A percentile compares a stretch with the other conserved stretches of the same genome.
phyloP scores from a whole-genome alignment of 805 yeast species.

The Saccharomycopsis babjevae region DNA sequence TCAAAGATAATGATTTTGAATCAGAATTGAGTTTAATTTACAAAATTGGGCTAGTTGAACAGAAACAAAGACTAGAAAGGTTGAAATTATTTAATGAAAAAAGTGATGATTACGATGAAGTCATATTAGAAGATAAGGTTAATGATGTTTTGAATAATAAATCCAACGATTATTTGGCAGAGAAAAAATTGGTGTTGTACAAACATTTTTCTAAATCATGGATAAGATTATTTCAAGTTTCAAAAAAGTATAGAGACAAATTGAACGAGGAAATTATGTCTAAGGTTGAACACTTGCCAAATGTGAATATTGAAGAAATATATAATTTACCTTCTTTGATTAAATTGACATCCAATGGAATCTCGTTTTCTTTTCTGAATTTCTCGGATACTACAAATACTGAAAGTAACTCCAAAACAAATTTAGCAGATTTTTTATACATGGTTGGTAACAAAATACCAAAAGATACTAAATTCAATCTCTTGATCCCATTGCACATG shows the following conservation, averaged over 20 bases:
- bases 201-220: slow-evolving; percentile 34
- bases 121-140: background rate
- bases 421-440: slow-evolving; percentile 28
- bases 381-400: background rate
- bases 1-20: slow-evolving; percentile 62
- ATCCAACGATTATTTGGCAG: slow-evolving; percentile 22
- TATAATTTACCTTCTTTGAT: slow-evolving; percentile 4
- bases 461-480: slow-evolving; percentile 39
- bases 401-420: background rate
- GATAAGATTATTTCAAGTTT: slow-evolving; percentile 27
- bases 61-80: slow-evolving; percentile 38
- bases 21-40: slow-evolving; percentile 45
- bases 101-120: background rate
- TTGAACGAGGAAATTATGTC: background rate
- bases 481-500: slow-evolving; percentile 40
- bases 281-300: background rate
- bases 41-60: slow-evolving; percentile 51
- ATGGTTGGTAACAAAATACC: slow-evolving; percentile 45
- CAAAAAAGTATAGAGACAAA: slow-evolving; percentile 13
- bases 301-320: slow-evolving; percentile 2
- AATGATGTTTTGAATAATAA: background rate
- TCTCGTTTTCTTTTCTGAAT: slow-evolving; percentile 4
- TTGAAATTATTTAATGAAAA: slow-evolving; percentile 21
- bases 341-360: background rate
- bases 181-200: slow-evolving; percentile 21